Conservation (phyloP, 345 rosid genomes). For the Xanthoceras sorbifolium region DNA sequence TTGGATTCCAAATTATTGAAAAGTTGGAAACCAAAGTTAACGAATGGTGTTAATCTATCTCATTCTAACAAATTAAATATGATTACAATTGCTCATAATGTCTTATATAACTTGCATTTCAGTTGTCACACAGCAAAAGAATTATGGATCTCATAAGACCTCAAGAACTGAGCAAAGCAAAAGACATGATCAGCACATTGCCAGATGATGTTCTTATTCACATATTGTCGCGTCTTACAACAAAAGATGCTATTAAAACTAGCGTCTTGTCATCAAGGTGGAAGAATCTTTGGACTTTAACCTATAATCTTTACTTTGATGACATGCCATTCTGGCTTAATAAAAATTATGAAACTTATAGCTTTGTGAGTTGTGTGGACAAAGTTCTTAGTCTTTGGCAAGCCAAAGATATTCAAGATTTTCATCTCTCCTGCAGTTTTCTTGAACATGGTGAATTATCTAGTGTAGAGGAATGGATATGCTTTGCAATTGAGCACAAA, state of each 20-base stretch:
- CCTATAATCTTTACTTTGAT: neutral
- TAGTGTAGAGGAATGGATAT: neutral
- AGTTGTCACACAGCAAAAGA: no score
- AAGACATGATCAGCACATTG: neutral
- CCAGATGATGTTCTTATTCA: constrained; percentile 16
- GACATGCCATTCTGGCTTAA: neutral
- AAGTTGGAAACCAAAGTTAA: no score
- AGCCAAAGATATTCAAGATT: neutral
- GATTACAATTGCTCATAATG: no score
- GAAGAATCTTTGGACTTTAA: neutral
- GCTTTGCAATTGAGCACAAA: neutral
- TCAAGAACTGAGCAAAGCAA: no score
- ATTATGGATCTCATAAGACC: no score
- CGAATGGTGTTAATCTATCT: no score
- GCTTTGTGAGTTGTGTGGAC: neutral
- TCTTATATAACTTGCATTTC: no score
- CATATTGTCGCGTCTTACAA: constrained; percentile 14
- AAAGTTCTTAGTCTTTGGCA: neutral
- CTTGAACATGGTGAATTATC: neutral
- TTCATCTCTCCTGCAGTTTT: neutral
- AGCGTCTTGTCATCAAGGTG: constrained; percentile 17
- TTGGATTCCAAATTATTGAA: no score
- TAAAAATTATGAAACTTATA: no score
- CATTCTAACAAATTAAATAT: no score
- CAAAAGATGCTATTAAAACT: neutral